Evolutionary conservation across 306 rosid species (phyloP), one percentile per base, ranked within the genome.

Genomic region (Corylus heterophylla): DNA sequence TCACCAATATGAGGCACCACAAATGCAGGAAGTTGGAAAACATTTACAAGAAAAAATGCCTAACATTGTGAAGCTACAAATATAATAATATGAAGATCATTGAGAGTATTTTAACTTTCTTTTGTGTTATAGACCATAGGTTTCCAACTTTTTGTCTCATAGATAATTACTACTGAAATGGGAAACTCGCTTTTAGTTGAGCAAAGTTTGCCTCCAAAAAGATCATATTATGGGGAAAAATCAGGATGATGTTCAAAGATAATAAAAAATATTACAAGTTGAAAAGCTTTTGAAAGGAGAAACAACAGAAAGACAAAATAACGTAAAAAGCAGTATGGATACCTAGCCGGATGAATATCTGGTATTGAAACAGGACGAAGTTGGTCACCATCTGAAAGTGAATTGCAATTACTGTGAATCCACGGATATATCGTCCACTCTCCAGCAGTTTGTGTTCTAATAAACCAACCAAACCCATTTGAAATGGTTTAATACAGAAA

Each of bases 261-360:
- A 29, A 49, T 3, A 76, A 16, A 29, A 73, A 20, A 5, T 74
- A 25, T 62, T 25, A 84, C n/a, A 77, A 48, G 13, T 63, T 29
- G 8, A 1, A 48, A 20, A 37, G 51, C 39, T 18, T 70, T 72
- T n/a, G 0, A 58, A 61, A 42, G 29, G 8, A 61, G 47, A 58
- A 64, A 81, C 81, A 75, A 22, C 27, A 2, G 12, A 39, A n/a
- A 49, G 8, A 14, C 49, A 1, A 35, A 44, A 82, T 27, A 42
- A 35, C 3, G 2, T 11, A 73, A 49, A 75, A 61, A 80, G 66
- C 59, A 54, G 69, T 27, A 69, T 31, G 37, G 20, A 44, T 89
- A 95, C 98, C 98, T 95, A 75, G 99, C 99, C 3, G 99, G 99
- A 86, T 90, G 98, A 73, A 93, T 91, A 87, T 92, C 98, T n/a